These are phyloP conservation scores for Vaucheria bursata DNA, from an alignment of 352 stramenopile species.

Conservation along the genomic window DNA sequence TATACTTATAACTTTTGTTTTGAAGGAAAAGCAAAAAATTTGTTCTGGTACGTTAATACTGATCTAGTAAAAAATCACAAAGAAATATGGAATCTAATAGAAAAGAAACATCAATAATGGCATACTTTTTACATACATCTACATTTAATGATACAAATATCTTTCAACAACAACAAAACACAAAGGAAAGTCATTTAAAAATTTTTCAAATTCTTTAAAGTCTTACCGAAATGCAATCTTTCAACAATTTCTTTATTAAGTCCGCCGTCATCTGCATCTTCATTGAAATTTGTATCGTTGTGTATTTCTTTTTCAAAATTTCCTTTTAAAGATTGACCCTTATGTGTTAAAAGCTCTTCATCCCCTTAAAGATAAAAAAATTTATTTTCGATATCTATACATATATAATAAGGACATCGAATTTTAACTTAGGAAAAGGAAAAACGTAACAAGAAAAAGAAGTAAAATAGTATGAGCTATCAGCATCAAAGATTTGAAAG, in stretches of 20 bases:
- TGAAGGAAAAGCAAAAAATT: neutral
- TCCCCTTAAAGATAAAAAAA: neutral
- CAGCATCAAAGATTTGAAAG: neutral
- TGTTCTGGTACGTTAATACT: neutral
- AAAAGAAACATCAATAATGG: too few relatives aligned
- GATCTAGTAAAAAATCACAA: neutral
- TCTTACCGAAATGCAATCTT: constrained; percentile 37
- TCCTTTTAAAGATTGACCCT: constrained; percentile 29
- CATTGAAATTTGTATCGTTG: constrained; percentile 11
- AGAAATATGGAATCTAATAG: too few relatives aligned
- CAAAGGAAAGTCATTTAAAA: neutral
- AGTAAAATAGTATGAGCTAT: neutral
- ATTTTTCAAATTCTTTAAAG: neutral
- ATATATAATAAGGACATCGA: neutral
- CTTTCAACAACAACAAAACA: neutral
- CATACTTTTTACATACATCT: neutral
- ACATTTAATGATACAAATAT: neutral
- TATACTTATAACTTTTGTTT: neutral
- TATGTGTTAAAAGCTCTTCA: constrained; percentile 38
- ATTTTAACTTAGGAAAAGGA: too few relatives aligned
- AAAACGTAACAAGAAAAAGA: neutral
- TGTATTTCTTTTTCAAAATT: constrained; percentile 1
- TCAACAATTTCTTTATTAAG: constrained; percentile 40
- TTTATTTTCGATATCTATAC: neutral
- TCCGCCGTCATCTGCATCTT: constrained; percentile 25